Conservation (phyloP, 129 eudicot species). For the Cynara cardunculus region DNA sequence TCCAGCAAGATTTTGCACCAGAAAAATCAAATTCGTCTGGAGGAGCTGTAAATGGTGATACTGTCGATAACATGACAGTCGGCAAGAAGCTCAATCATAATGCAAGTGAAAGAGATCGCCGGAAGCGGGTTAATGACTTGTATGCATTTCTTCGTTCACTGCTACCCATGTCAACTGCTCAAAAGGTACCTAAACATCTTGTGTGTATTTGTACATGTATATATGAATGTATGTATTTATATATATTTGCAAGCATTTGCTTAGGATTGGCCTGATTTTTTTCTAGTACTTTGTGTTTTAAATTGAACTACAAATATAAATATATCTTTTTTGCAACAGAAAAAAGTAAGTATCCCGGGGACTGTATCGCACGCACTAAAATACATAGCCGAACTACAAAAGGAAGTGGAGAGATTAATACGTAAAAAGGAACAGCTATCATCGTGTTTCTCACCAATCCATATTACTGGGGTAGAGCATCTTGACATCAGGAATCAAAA, state of each 20-base stretch:
- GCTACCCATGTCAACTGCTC: slow-evolving; percentile 9
- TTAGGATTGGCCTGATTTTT: background rate
- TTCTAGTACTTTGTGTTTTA: background rate
- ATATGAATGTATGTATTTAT: background rate
- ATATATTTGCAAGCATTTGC: background rate
- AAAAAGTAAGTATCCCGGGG: slow-evolving; percentile 35
- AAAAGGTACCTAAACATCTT: background rate
- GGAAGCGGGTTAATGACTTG: slow-evolving; percentile 24
- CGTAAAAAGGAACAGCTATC: slow-evolving; percentile 26
- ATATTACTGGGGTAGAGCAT: background rate
- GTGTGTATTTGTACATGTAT: background rate
- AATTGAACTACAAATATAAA: background rate
- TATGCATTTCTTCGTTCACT: slow-evolving; percentile 19
- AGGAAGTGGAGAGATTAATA: slow-evolving; percentile 32
- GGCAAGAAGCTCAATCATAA: slow-evolving; percentile 25
- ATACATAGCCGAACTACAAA: slow-evolving; percentile 45
- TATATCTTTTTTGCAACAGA: slow-evolving; percentile 15
- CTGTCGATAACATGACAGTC: background rate
- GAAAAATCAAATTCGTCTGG: slow-evolving; percentile 7
- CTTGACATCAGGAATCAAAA: background rate
- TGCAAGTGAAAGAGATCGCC: slow-evolving; percentile 33
- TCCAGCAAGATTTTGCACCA: slow-evolving; percentile 12
- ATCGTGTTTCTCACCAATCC: slow-evolving; percentile 7
- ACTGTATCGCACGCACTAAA: slow-evolving; percentile 23
- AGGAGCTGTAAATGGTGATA: background rate